Base-by-base conservation (phyloP, 2,329 filamentous ascomycete genomes). In the Myriosclerotinia curreyana region DNA sequence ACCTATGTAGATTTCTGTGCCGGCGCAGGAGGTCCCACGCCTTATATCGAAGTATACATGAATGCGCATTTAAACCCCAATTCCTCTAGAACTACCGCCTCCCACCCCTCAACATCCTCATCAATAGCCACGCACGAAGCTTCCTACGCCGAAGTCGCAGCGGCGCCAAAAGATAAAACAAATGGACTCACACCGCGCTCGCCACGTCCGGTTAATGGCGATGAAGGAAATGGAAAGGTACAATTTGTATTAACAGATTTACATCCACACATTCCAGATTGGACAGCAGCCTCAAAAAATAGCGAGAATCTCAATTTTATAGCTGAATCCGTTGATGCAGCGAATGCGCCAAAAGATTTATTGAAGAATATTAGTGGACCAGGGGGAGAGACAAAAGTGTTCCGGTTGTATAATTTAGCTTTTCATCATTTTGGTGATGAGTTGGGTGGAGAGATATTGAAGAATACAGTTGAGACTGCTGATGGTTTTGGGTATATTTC, bases 381-480 rank as follows among this genome's bases (percentile, higher is more conserved):
- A 12, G 8, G 55, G 14, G 60, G 51, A n/a, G 77, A 76, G 4
- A 82, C 80, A 71, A 82, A 78, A 52, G 78, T 90, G 28, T 88
- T 91, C 72, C 80, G 89, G 5, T 76, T 92, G 58, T 92, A 90
- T 75, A 90, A 88, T 73, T 79, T 91, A 2, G 84, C 88, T 1
- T 93, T 93, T 71, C 90, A 92, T 75, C 89, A 92, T 76, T 92
- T 92, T 69, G 82, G 86, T 66, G 86, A 92, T 71, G 76, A 77
- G 5, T 75, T 86, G 22, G 89, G 87, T 0, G 76, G 74, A 34
- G 79, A 80, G 11, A 87, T 91, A 38, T 74, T 93, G 40, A 79
- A 79, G 60, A 86, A 89, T 72, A 88, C 87, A 0, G 75, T 91
- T 46, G 79, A 84, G 69, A 89, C 83, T 0, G 82, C 84, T 60